Evolutionary conservation across 495 filamentous ascomycete genomes (phyloP).

Genomic region (Xylaria sp.): DNA sequence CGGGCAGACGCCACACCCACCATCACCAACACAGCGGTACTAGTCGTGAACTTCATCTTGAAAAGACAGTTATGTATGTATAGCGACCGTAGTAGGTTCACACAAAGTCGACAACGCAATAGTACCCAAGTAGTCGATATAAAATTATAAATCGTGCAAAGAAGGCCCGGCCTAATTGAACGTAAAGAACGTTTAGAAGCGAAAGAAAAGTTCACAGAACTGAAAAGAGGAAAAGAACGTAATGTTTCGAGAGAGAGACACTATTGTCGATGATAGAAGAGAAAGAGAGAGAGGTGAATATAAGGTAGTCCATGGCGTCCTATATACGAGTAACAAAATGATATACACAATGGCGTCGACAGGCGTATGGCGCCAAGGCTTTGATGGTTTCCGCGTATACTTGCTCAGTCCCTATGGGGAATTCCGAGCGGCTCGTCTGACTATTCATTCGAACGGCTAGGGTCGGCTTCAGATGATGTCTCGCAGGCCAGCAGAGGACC

Average conservation of each 20-base stretch:
- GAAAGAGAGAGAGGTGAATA: slow-evolving; percentile 23
- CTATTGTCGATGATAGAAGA: slow-evolving; percentile 41
- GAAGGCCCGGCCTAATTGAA: slow-evolving; percentile 48
- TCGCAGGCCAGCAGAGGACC: slow-evolving; percentile 26
- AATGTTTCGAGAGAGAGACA: slow-evolving; percentile 38
- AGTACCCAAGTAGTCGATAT: slow-evolving; percentile 18
- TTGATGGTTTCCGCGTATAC: slow-evolving; percentile 1
- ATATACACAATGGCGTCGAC: not conserved
- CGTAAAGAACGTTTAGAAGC: slow-evolving; percentile 39
- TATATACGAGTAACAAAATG: slow-evolving; percentile 7
- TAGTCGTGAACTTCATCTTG: slow-evolving; percentile 56
- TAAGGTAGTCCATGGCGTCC: slow-evolving; percentile 4
- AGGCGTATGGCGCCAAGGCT: slow-evolving; percentile 11
- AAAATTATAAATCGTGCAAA: slow-evolving; percentile 25
- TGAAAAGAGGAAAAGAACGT: slow-evolving; percentile 48
- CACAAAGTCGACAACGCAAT: slow-evolving; percentile 30
- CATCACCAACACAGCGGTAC: slow-evolving; percentile 47
- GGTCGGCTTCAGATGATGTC: slow-evolving; percentile 26
- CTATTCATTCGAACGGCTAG: slow-evolving; percentile 10
- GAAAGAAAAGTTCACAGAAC: slow-evolving; percentile 56
- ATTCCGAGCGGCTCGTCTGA: slow-evolving; percentile 29
- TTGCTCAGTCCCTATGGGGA: slow-evolving; percentile 32
- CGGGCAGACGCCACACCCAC: slow-evolving; percentile 46
- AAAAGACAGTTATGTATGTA: slow-evolving; percentile 36
- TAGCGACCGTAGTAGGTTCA: slow-evolving; percentile 32